These are phyloP conservation scores for Calophaca sinica DNA, from an alignment of 306 rosid genomes.

Conservation along the genomic window DNA sequence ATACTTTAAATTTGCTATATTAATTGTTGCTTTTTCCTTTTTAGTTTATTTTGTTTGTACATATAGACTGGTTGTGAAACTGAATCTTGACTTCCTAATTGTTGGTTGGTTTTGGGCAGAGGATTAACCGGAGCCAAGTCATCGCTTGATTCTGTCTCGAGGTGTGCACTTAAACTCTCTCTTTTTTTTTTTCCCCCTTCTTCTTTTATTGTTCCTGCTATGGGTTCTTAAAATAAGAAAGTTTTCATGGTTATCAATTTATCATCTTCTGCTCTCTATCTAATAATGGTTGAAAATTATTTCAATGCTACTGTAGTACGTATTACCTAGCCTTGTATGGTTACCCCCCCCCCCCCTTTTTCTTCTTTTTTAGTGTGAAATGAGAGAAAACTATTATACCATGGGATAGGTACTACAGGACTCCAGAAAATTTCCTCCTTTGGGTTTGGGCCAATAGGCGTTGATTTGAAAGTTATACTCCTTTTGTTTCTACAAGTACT, in stretches of 20 bases:
- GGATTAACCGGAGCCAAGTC: constrained; percentile 40
- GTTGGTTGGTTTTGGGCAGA: constrained; percentile 37
- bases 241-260: background rate
- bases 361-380: no score
- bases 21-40: background rate
- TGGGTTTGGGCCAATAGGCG: background rate
- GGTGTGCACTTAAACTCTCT: constrained; percentile 13
- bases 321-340: no score
- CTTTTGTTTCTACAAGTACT: background rate
- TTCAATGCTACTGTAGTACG: background rate
- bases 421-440: no score
- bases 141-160: constrained; percentile 24
- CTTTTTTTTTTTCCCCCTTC: background rate
- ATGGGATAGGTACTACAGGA: no score
- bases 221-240: background rate
- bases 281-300: background rate
- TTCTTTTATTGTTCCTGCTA: background rate
- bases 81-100: constrained; percentile 33
- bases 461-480: background rate
- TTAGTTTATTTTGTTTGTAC: background rate
- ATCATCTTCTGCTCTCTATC: background rate
- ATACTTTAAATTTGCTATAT: background rate
- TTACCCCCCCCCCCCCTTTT: no score
- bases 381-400: no score
- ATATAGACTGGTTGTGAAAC: constrained; percentile 3